phyloP scores from a whole-genome alignment of 306 rosid species.

The Alnus rubra region DNA sequence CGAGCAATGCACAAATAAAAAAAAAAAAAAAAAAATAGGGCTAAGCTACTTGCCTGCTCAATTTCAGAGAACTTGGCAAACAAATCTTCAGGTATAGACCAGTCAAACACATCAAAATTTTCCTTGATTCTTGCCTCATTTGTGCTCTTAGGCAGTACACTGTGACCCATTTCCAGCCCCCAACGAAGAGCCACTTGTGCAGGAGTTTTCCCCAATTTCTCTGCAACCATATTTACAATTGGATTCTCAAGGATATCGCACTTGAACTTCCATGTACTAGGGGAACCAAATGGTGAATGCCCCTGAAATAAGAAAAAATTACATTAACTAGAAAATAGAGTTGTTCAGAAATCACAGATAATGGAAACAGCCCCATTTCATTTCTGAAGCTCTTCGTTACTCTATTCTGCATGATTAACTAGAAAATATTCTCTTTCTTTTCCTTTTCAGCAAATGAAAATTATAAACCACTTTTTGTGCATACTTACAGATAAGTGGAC shows the following conservation, averaged over 20 bases:
- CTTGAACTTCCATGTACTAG: conserved; percentile 38
- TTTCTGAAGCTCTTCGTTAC: background rate
- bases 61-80: conserved; percentile 44
- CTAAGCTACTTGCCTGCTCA: conserved; percentile 51
- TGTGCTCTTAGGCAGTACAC: conserved; percentile 74
- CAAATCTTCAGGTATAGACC: conserved; percentile 62
- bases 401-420: background rate
- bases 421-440: background rate
- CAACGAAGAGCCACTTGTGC: conserved; percentile 77
- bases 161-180: conserved; percentile 75
- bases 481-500: conserved; percentile 54
- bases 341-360: background rate
- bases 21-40: background rate
- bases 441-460: background rate
- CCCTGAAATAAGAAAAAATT: conserved; percentile 39
- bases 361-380: background rate
- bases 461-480: conserved; percentile 5
- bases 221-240: conserved; percentile 38
- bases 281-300: conserved; percentile 52
- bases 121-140: conserved; percentile 48
- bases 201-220: conserved; percentile 61
- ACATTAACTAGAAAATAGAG: background rate
- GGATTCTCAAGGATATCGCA: conserved; percentile 49
- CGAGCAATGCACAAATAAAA: too few species aligned
- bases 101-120: conserved; percentile 53